phyloP scores from a whole-genome alignment of 192 early-diverging fungal genomes.

The Coemansia sp. region DNA sequence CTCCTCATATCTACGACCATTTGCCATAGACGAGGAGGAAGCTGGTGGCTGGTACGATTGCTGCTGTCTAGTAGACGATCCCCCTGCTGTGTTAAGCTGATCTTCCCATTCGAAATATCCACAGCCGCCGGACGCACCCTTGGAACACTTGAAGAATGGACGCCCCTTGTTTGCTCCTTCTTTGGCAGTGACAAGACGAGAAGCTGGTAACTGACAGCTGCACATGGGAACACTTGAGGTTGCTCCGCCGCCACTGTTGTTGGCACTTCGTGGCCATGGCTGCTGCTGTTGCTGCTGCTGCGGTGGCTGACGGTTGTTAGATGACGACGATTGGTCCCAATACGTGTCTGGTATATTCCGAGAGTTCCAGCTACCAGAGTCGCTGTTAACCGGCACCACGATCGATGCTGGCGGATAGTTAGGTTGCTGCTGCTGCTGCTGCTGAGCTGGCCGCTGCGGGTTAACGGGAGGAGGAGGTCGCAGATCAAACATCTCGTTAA shows the following conservation, averaged over 20 bases:
- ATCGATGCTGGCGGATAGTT: not conserved
- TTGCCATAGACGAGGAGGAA: not conserved
- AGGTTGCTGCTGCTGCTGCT: constrained; percentile 18
- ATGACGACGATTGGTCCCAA: not conserved
- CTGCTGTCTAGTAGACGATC: not conserved
- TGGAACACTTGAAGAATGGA: constrained; percentile 57
- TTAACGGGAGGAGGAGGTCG: constrained; percentile 6
- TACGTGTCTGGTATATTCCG: not conserved
- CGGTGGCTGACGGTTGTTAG: not conserved
- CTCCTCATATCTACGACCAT: not conserved
- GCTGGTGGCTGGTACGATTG: not conserved
- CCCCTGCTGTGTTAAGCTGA: constrained; percentile 15
- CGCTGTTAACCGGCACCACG: not conserved
- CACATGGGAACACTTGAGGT: constrained; percentile 40
- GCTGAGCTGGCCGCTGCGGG: constrained; percentile 4
- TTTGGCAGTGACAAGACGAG: constrained; percentile 47
- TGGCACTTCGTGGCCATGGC: not conserved
- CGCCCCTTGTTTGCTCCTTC: constrained; percentile 65
- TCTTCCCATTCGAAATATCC: constrained; percentile 68
- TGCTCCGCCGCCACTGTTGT: not conserved
- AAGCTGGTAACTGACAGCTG: constrained; percentile 43
- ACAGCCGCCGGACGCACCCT: constrained; percentile 46
- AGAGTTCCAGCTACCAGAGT: not conserved
- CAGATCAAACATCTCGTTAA: constrained; percentile 45
- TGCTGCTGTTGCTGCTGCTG: constrained; percentile 20